These are phyloP conservation scores for Betula pendula DNA, from an alignment of 306 rosid species.

Conservation along the genomic window DNA sequence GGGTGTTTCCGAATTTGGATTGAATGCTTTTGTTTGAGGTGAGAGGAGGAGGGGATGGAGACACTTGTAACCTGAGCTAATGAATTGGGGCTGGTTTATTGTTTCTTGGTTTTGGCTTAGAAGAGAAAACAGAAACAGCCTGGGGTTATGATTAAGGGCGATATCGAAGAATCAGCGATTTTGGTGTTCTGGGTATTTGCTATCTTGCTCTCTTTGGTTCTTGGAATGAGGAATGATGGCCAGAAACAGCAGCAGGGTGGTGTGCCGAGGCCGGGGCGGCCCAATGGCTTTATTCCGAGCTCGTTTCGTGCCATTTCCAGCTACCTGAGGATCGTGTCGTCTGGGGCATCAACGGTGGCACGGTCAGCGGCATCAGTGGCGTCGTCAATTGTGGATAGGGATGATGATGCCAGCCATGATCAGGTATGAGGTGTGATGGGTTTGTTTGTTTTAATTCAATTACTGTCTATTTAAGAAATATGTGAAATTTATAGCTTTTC, in stretches of 20 bases:
- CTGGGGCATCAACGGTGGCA: conserved; percentile 94
- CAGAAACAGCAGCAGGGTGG: conserved; percentile 70
- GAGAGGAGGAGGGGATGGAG: conserved; percentile 45
- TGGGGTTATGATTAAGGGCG: conserved; percentile 69
- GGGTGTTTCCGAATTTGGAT: conserved; percentile 35
- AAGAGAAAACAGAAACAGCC: conserved; percentile 39
- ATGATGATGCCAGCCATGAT: conserved; percentile 66
- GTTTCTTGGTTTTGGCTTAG: conserved; percentile 36
- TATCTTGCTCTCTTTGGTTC: conserved; percentile 45
- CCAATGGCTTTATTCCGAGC: conserved; percentile 74
- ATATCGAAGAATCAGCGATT: conserved; percentile 50
- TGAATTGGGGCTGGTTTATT: conserved; percentile 50
- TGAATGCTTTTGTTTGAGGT: conserved; percentile 43
- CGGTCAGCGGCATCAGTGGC: conserved; percentile 95
- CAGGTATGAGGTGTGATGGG: conserved; percentile 52
- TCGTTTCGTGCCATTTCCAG: conserved; percentile 85
- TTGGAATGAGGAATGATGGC: conserved; percentile 92
- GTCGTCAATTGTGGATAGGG: conserved; percentile 80
- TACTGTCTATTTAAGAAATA: conserved; percentile 7
- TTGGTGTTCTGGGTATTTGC: conserved; percentile 43
- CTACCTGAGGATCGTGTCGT: conserved; percentile 80
- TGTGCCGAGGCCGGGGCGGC: conserved; percentile 47
- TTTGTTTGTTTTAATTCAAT: not conserved
- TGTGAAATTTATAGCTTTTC: conserved; percentile 14
- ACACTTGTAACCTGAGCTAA: conserved; percentile 43